Evolutionary conservation across 495 filamentous ascomycete species (phyloP), one percentile per base, ranked within the genome.

Genomic region (Parmelia sp.): DNA sequence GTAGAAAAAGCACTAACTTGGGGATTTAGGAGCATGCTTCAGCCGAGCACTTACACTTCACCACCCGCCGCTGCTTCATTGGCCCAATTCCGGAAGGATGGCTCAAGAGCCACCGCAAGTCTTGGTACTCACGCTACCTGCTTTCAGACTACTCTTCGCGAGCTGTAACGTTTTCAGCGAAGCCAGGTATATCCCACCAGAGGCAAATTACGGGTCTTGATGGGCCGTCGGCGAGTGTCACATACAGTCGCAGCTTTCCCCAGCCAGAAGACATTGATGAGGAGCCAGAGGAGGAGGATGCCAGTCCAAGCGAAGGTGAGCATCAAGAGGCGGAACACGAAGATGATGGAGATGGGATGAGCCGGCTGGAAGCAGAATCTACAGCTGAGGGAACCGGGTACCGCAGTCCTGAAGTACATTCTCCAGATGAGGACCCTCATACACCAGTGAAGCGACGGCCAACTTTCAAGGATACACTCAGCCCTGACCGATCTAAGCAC

Each of bases 61-160:
- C 86, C 11, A 82, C 79, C 47, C 77, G 84, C 33, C 79, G 86
- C 40, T 83, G 80, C 70, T 89, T 89, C 72, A 87, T 89, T 66
- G 86, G 86, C 12, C 86, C 86, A 27, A 85, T 89, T 42, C 86
- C 86, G 7, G 81, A 84, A 66, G 86, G 84, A 59, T 89, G 86
- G 86, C 76, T 88, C 57, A 85, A 86, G 60, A 82, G 79, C 61
- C 83, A 88, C 72, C 80, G 83, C 55, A 84, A 84, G 58, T 77
- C 82, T 19, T 88, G 86, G 86, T 88, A 86, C 70, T 78, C 73
- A 65, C 75, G 77, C 57, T 76, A 84, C 44, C 65, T 87, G 1
- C 74, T 83, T 51, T 78, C 69, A 47, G 82, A 86, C 57, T 85
- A 86, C 69, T 81, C 81, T n/a, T 83, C 83, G 10, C 76, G 80